Evolutionary conservation across 805 yeast genomes (phyloP).

Genomic region (Schwanniomyces pseudopolymorphus): DNA sequence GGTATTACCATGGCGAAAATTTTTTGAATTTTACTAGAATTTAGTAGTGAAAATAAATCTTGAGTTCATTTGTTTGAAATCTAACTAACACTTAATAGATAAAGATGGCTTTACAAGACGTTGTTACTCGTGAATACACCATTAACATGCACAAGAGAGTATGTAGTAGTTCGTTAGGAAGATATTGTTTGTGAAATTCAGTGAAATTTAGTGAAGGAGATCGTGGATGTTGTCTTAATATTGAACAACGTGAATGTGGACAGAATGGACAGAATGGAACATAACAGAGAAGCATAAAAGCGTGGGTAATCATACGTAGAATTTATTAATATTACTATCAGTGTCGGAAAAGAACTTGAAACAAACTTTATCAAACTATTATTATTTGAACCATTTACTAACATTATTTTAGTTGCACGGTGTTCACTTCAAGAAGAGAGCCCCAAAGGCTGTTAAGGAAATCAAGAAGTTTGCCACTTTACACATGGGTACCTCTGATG

Average conservation of each 20-base stretch:
- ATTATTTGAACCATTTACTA: neutral
- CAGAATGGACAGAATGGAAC: no score
- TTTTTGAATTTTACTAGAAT: slow-evolving; percentile 4
- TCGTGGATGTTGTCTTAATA: neutral
- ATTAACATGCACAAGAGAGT: slow-evolving; percentile 99
- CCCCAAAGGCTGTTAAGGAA: slow-evolving; percentile 99
- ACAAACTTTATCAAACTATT: neutral
- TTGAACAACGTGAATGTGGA: neutral
- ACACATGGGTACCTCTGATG: slow-evolving; percentile 99
- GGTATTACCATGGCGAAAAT: slow-evolving; percentile 3
- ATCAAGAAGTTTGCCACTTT: slow-evolving; percentile 97
- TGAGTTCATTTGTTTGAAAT: slow-evolving; percentile 1
- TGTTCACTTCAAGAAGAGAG: slow-evolving; percentile 98
- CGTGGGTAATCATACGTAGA: no score
- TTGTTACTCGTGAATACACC: slow-evolving; percentile 99
- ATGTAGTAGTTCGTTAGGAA: slow-evolving; percentile 39
- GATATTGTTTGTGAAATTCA: neutral
- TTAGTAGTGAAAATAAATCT: slow-evolving; percentile 19
- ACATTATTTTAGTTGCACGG: slow-evolving; percentile 76
- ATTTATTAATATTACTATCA: no score
- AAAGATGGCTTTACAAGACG: slow-evolving; percentile 87
- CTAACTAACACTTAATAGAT: slow-evolving; percentile 1
- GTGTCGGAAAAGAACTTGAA: neutral
- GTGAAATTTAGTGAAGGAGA: neutral
- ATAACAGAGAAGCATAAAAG: no score